Conservation (phyloP, 2,329 filamentous ascomycete genomes). For the Trichoderma asperellum region DNA sequence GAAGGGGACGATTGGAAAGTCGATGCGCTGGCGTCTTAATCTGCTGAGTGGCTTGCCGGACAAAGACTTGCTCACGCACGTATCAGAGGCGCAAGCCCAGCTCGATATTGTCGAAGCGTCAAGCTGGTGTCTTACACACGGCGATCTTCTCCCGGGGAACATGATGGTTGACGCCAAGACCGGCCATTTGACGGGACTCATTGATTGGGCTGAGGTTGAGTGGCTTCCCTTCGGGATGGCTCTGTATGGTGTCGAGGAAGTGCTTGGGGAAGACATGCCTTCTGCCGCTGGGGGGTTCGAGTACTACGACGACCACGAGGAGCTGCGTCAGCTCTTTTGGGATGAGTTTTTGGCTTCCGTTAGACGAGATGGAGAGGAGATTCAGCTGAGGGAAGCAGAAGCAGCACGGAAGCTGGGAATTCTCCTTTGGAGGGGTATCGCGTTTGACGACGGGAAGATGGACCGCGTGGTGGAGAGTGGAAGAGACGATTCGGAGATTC, state of each 20-base stretch:
- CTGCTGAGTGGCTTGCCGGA: slow-evolving; percentile 44
- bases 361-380: not conserved
- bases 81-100: slow-evolving; percentile 37
- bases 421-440: slow-evolving; percentile 65
- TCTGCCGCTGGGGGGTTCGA: slow-evolving; percentile 39
- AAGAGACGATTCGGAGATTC: slow-evolving; percentile 57
- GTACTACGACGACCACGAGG: slow-evolving; percentile 50
- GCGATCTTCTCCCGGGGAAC: slow-evolving; percentile 62
- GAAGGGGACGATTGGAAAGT: slow-evolving; percentile 45
- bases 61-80: slow-evolving; percentile 30
- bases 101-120: slow-evolving; percentile 45
- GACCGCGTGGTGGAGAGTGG: slow-evolving; percentile 59
- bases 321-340: slow-evolving; percentile 58
- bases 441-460: slow-evolving; percentile 63
- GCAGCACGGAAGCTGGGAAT: slow-evolving; percentile 54
- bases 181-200: slow-evolving; percentile 54
- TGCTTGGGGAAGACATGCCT: slow-evolving; percentile 54
- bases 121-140: slow-evolving; percentile 63
- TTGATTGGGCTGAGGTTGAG: slow-evolving; percentile 70
- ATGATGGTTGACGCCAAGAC: slow-evolving; percentile 54
- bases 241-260: slow-evolving; percentile 63
- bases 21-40: slow-evolving; percentile 46
- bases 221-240: slow-evolving; percentile 62
- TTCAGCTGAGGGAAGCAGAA: slow-evolving; percentile 27
- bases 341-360: slow-evolving; percentile 38